Evolutionary conservation across 352 stramenopile species (phyloP), one percentile per base, ranked within the genome.

Genomic region (Globisporangium ultimum): DNA sequence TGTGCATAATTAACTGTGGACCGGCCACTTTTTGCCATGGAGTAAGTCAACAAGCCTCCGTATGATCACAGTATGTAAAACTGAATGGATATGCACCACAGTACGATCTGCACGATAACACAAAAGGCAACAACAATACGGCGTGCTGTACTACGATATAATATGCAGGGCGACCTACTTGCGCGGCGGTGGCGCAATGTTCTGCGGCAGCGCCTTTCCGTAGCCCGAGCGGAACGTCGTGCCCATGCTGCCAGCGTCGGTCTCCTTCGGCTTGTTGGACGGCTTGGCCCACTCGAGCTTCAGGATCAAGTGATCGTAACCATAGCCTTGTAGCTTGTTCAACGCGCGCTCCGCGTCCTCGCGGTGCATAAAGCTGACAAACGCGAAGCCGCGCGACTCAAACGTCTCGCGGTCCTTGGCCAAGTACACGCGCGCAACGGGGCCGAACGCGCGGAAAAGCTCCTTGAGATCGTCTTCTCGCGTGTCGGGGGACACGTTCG

Each of bases 271-370:
- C 78, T 91, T 97, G 86, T 79, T 96, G 59, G 87, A 94, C 8
- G 97, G 97, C 87, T 98, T 98, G 58, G 97, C 97, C 97, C 97
- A 99, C 82, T 99, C 97, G 57, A 99, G 84, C 87, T 99, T 99
- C 58, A 99, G 84, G 78, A 99, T 99, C 72, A 99, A 88, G 81
- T 99, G 97, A 78, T 99, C 97, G 73, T 99, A 99, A 52, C 97
- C 97, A 80, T 97, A 98, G 51, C 97, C 97, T 70, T 96, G 84
- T 50, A 99, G 79, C 68, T 97, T 97, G 62, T 98, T 85, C 87
- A 99, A 97, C 22, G 97, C 97, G 63, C 81, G 80, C 67, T 98
- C 89, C 1, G 97, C 97, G 77, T 99, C 96, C 58, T 97, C 88
- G 50, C 96, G 86, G 70, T 98, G 93, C 63, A 98, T 86, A 68